phyloP scores from a whole-genome alignment of 139 green algal species.

The Medakamo hakoo region DNA sequence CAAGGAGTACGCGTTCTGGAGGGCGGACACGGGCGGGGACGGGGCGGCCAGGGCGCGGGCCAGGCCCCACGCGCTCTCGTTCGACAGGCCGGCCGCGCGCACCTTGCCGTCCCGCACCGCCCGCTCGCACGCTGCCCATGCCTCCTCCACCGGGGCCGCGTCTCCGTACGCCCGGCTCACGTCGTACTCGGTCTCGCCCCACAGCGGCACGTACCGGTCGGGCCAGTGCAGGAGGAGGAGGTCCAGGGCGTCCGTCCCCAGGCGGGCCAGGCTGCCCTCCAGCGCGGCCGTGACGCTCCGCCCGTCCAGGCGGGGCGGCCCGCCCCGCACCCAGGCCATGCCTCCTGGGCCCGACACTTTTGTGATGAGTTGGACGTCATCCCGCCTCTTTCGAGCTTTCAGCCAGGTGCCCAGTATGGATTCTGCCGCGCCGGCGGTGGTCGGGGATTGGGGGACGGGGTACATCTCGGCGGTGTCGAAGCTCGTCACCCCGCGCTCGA shows the following conservation, averaged over 20 bases:
- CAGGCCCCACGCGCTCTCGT: conserved; percentile 78
- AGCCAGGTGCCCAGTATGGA: conserved; percentile 35
- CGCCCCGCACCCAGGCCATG: conserved; percentile 69
- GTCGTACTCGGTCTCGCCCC: conserved; percentile 75
- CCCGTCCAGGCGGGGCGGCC: conserved; percentile 34
- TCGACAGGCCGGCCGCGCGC: conserved; percentile 58
- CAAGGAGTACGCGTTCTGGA: conserved; percentile 50
- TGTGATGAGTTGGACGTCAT: conserved; percentile 37
- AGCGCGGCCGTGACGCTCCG: conserved; percentile 48
- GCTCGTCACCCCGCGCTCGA: conserved; percentile 56
- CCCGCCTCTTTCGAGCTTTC: background rate
- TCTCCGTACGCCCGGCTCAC: conserved; percentile 19
- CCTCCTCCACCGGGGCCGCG: conserved; percentile 53
- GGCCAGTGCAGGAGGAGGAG: conserved; percentile 84
- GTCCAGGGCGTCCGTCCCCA: conserved; percentile 82
- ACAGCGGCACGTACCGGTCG: conserved; percentile 91
- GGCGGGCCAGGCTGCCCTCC: conserved; percentile 48
- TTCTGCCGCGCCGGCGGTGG: conserved; percentile 46
- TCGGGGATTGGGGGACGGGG: conserved; percentile 56
- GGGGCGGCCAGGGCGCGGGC: conserved; percentile 10
- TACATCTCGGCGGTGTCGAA: conserved; percentile 83
- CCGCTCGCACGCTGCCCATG: conserved; percentile 46
- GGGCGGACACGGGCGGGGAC: conserved; percentile 10
- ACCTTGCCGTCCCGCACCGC: conserved; percentile 48
- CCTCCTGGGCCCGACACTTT: conserved; percentile 66